Evolutionary conservation across 2,329 filamentous ascomycete genomes (phyloP).

Genomic region (Graphilbum sp.): DNA sequence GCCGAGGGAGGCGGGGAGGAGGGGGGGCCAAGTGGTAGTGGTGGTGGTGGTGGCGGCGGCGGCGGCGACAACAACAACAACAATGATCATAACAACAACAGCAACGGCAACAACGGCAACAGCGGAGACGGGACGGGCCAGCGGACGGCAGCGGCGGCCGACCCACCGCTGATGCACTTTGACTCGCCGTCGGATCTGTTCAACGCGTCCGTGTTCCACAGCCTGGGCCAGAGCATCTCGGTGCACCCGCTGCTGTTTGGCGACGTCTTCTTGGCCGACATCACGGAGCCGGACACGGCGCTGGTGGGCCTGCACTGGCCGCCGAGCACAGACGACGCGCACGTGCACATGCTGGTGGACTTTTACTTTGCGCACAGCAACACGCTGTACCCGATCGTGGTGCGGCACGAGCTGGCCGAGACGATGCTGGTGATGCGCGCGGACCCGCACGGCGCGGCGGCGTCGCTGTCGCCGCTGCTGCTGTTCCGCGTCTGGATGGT

Average conservation of each 20-base stretch:
- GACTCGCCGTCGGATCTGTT: slow-evolving; percentile 13
- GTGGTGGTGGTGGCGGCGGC: no score
- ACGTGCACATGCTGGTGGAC: slow-evolving; percentile 17
- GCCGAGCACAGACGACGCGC: slow-evolving; percentile 10
- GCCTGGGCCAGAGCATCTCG: slow-evolving; percentile 12
- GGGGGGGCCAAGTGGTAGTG: no score
- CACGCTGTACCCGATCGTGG: slow-evolving; percentile 27
- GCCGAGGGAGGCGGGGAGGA: background rate
- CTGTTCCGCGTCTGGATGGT: slow-evolving; percentile 31
- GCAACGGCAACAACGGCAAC: no score
- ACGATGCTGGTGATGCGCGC: slow-evolving; percentile 16
- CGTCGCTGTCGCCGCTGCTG: slow-evolving; percentile 17
- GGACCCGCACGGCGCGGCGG: slow-evolving; percentile 13
- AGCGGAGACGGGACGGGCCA: no score
- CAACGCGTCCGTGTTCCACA: slow-evolving; percentile 10
- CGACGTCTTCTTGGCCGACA: slow-evolving; percentile 14
- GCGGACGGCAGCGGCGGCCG: no score
- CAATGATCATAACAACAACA: no score
- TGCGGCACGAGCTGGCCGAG: slow-evolving; percentile 17
- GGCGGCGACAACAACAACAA: no score
- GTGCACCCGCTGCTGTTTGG: slow-evolving; percentile 16
- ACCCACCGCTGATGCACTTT: slow-evolving; percentile 13
- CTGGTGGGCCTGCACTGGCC: slow-evolving; percentile 7
- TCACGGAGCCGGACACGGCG: slow-evolving; percentile 3
- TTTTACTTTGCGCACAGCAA: slow-evolving; percentile 31